Conservation (phyloP, 306 rosid genomes). For the Ziziphus jujuba region DNA sequence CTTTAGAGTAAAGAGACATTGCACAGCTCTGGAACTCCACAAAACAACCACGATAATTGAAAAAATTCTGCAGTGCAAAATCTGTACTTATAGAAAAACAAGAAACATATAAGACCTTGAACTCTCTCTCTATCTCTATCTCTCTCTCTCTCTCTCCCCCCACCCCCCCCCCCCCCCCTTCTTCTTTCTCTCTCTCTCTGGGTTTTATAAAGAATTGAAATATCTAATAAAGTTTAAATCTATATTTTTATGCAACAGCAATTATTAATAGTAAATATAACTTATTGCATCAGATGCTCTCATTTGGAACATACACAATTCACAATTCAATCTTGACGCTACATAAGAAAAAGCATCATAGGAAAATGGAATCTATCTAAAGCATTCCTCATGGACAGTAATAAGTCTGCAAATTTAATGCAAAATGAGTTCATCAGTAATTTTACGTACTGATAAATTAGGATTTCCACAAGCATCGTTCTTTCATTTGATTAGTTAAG, state of each 20-base stretch:
- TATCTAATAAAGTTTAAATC: not conserved
- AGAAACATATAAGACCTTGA: not conserved
- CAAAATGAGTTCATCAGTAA: not conserved
- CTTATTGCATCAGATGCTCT: not conserved
- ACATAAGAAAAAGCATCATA: slow-evolving; percentile 14
- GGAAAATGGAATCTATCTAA: slow-evolving; percentile 20
- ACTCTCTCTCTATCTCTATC: too few species aligned
- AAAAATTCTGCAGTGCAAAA: slow-evolving; percentile 37
- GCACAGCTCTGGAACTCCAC: slow-evolving; percentile 40
- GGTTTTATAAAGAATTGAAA: not conserved
- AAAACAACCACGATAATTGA: slow-evolving; percentile 9
- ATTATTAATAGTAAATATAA: not conserved
- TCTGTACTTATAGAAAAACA: slow-evolving; percentile 13
- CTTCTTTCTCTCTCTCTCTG: not conserved
- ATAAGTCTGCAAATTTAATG: not conserved
- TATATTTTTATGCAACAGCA: not conserved
- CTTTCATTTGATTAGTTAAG: not conserved
- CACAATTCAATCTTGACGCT: not conserved
- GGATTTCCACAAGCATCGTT: not conserved
- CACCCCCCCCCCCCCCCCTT: too few species aligned
- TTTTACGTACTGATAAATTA: not conserved
- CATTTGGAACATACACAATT: slow-evolving; percentile 6
- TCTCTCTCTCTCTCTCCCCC: not conserved
- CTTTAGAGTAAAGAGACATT: slow-evolving; percentile 73
- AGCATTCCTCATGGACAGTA: slow-evolving; percentile 8